Evolutionary conservation across 306 rosid species (phyloP).

Genomic region (Quercus bicolor): DNA sequence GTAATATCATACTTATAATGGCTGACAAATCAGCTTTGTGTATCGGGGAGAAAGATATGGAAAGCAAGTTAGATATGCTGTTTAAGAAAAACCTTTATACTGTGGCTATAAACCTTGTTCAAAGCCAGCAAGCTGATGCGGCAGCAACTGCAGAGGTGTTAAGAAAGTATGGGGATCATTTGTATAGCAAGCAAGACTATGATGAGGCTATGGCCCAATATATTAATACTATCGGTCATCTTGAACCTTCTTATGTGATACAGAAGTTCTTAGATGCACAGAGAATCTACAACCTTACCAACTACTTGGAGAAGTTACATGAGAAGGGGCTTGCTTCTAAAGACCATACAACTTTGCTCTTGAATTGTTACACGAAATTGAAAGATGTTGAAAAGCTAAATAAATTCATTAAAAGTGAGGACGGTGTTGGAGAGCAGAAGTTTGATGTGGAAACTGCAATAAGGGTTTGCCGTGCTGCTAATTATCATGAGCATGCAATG

Average conservation of each 20-base stretch:
- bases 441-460: conserved; percentile 98
- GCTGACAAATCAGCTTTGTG: conserved; percentile 82
- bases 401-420: conserved; percentile 79
- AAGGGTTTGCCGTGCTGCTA: conserved; percentile 97
- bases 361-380: conserved; percentile 93
- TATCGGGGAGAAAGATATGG: conserved; percentile 98
- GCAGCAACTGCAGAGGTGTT: conserved; percentile 98
- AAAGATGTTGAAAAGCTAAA: conserved; percentile 93
- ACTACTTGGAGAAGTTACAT: conserved; percentile 93
- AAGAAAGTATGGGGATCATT: conserved; percentile 91
- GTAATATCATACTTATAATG: conserved; percentile 86
- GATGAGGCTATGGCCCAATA: conserved; percentile 98
- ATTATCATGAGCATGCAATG: conserved; percentile 99
- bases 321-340: conserved; percentile 98
- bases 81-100: conserved; percentile 92
- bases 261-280: conserved; percentile 98
- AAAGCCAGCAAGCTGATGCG: conserved; percentile 97
- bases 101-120: conserved; percentile 93
- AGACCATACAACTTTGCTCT: conserved; percentile 92
- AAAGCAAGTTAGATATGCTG: conserved; percentile 97
- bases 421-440: conserved; percentile 75
- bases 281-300: conserved; percentile 91
- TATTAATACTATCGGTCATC: conserved; percentile 91
- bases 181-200: conserved; percentile 91
- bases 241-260: conserved; percentile 96